Base-by-base conservation (phyloP, 2,329 filamentous ascomycete species). In the Hymenoscyphus fructigenus region DNA sequence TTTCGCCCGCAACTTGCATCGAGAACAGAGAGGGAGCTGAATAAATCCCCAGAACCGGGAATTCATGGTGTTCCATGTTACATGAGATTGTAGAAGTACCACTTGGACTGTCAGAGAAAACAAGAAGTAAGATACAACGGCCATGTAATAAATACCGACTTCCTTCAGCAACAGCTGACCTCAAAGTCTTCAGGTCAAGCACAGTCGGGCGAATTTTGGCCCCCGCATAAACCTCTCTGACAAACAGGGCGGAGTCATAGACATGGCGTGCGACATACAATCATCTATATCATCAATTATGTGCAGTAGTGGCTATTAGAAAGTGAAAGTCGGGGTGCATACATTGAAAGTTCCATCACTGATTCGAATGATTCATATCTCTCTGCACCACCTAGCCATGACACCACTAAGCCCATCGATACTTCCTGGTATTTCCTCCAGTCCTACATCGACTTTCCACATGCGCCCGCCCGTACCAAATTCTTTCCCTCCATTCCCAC, bases 341-440 rank as follows among this genome's bases (percentile, higher is more conserved):
- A 38, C 41, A 60, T 20, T 26, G 15, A 47, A 32, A 12, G 10
- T 15, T 28, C 23, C 12, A 26, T 47, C 23, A n/a, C 44, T 60
- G 26, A 5, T 23, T 29, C 28, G 15, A 34, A 36, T 57, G 28
- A 26, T 59, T 63, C 64, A 76, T 38, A 93, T 88, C 79, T 92
- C 90, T 75, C 82, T 84, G 79, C 91, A 95, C 91, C 91, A 95
- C 73, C 85, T 88, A 41, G 83, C 83, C 81, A 91, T 78, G 29
- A 88, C 84, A 3, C 79, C 79, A 63, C 82, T 83, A 59, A 89
- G 75, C 2, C 74, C 72, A 73, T 84, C 85, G 61, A 87, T 85
- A 15, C 82, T 85, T 28, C 81, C 79, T 1, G 88, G 86, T 71
- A 95, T 91, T 81, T 96, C 92, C 76, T 93, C 90, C 63, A 95